Percentiles rank a stretch among this genome's conserved stretches.
Evolutionary conservation across 2,329 filamentous ascomycete species (phyloP).

Genomic region (Helotiales sp.): DNA sequence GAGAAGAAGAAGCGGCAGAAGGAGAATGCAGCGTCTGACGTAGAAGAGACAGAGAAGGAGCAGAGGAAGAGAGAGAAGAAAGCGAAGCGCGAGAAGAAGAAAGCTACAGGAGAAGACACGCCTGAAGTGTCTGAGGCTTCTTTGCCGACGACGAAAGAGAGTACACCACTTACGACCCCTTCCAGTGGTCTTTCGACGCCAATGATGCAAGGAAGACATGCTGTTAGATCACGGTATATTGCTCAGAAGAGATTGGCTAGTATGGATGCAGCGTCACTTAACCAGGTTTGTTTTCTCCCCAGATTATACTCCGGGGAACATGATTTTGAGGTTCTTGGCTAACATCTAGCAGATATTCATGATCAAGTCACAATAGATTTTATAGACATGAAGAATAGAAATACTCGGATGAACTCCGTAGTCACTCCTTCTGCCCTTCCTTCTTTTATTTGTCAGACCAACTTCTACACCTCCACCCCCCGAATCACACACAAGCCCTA

Average conservation of each 20-base stretch:
- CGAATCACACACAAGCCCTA: too few species aligned
- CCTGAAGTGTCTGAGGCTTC: slow-evolving; percentile 29
- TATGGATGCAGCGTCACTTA: slow-evolving; percentile 80
- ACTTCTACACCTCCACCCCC: too few species aligned
- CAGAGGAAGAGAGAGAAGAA: slow-evolving; percentile 43
- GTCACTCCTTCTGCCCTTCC: neutral
- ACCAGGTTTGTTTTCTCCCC: slow-evolving; percentile 68
- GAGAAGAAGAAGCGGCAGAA: slow-evolving; percentile 54
- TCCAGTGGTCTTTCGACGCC: slow-evolving; percentile 52
- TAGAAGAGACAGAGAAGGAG: slow-evolving; percentile 47
- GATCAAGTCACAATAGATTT: slow-evolving; percentile 55
- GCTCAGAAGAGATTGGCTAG: slow-evolving; percentile 85
- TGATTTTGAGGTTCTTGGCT: too few species aligned
- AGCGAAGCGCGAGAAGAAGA: slow-evolving; percentile 44
- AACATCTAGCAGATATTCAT: slow-evolving; percentile 64
- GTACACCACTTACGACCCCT: slow-evolving; percentile 36
- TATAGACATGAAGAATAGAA: slow-evolving; percentile 28
- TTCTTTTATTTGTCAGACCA: neutral
- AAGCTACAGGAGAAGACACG: slow-evolving; percentile 43
- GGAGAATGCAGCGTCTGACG: slow-evolving; percentile 37
- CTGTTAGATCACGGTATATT: slow-evolving; percentile 81
- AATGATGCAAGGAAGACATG: slow-evolving; percentile 64
- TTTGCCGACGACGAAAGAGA: slow-evolving; percentile 29
- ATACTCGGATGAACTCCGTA: slow-evolving; percentile 11
- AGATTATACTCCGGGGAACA: neutral